Percentiles rank a stretch among this genome's conserved stretches.
These are phyloP conservation scores for Tuber magnatum DNA, from an alignment of 495 filamentous ascomycete species.

Conservation along the genomic window DNA sequence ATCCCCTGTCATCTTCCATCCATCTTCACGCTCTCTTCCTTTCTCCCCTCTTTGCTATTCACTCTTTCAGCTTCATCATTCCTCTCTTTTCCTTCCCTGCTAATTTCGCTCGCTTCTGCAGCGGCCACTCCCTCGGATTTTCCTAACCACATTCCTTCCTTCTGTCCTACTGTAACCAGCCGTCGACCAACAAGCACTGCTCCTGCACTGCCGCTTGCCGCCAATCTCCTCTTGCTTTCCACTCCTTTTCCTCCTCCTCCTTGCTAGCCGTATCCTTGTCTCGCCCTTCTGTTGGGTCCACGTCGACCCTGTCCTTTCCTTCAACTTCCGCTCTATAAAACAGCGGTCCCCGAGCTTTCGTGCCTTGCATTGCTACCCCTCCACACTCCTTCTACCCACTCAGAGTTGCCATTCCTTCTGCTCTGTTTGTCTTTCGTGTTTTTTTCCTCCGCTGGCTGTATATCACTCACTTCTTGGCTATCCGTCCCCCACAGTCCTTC, in stretches of 20 bases:
- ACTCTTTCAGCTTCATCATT: neutral
- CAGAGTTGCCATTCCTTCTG: conserved; percentile 34
- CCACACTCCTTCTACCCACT: conserved; percentile 25
- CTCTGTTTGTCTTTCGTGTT: conserved; percentile 29
- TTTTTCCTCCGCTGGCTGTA: conserved; percentile 18
- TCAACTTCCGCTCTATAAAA: conserved; percentile 29
- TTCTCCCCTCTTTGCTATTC: neutral
- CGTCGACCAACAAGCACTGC: conserved; percentile 7
- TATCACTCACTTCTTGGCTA: conserved; percentile 34
- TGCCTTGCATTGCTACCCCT: conserved; percentile 15
- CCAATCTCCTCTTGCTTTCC: conserved; percentile 18
- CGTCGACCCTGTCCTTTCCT: conserved; percentile 29
- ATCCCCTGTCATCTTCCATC: conserved; percentile 5
- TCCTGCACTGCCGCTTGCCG: conserved; percentile 16
- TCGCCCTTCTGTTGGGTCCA: conserved; percentile 31
- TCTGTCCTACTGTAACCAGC: conserved; percentile 2
- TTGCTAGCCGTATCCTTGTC: conserved; percentile 10
- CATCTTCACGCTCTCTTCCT: conserved; percentile 3
- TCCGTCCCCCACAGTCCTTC: conserved; percentile 16
- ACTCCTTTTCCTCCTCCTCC: conserved; percentile 10
- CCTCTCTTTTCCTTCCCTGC: conserved; percentile 6
- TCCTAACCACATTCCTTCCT: conserved; percentile 25
- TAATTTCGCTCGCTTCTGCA: conserved; percentile 11
- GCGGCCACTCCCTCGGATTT: conserved; percentile 16
- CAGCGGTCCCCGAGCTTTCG: conserved; percentile 7